Evolutionary conservation across 805 yeast species (phyloP).

Genomic region (Ogataea saltuana): DNA sequence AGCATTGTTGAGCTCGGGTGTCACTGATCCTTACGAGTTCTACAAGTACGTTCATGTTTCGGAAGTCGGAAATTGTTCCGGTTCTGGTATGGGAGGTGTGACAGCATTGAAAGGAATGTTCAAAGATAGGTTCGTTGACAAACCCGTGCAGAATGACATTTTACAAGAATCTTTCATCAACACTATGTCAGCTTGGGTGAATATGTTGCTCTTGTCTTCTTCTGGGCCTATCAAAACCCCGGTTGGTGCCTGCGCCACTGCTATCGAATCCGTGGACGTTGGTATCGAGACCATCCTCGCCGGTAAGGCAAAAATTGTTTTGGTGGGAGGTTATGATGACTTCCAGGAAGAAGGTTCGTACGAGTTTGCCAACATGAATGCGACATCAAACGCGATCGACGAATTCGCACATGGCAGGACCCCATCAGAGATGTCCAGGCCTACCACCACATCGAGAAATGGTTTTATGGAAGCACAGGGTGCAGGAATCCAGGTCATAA

Average conservation of each 20-base stretch:
- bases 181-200: slow-evolving; percentile 99
- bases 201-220: slow-evolving; percentile 93
- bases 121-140: slow-evolving; percentile 88
- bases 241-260: slow-evolving; percentile 99
- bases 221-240: slow-evolving; percentile 99
- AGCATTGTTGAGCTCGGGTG: slow-evolving; percentile 91
- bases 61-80: slow-evolving; percentile 98
- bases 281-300: slow-evolving; percentile 92
- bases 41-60: slow-evolving; percentile 97
- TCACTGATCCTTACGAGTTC: slow-evolving; percentile 98
- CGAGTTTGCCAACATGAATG: slow-evolving; percentile 98
- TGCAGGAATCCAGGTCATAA: slow-evolving; percentile 94
- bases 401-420: slow-evolving; percentile 96
- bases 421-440: slow-evolving; percentile 98
- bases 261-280: slow-evolving; percentile 93
- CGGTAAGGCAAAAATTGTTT: slow-evolving; percentile 93
- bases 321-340: slow-evolving; percentile 99
- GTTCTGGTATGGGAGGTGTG: slow-evolving; percentile 99
- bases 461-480: slow-evolving; percentile 99
- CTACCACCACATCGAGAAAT: slow-evolving; percentile 91
- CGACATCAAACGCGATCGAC: slow-evolving; percentile 85
- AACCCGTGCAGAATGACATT: slow-evolving; percentile 95
- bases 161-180: slow-evolving; percentile 98
- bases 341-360: slow-evolving; percentile 99
- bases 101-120: slow-evolving; percentile 96